Percentiles rank a stretch among this genome's conserved stretches.
phyloP scores from a whole-genome alignment of 1,284 basidiomycete species.

The Cronartium quercuum region DNA sequence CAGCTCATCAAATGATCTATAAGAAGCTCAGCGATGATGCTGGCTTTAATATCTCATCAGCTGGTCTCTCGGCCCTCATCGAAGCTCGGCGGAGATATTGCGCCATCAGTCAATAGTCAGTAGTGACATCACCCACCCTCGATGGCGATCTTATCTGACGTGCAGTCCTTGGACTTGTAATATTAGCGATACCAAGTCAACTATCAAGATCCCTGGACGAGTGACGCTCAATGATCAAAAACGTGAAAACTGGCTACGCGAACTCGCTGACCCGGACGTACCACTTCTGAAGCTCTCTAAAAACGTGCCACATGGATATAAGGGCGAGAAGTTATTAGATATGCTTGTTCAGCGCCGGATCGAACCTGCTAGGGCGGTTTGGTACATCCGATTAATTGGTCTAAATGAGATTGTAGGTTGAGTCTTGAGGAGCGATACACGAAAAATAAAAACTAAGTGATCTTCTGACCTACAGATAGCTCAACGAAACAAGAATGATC shows the following conservation, averaged over 20 bases:
- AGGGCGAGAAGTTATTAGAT: conserved; percentile 83
- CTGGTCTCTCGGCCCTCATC: conserved; percentile 69
- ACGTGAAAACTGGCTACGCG: conserved; percentile 78
- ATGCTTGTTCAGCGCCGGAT: conserved; percentile 75
- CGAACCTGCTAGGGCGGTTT: conserved; percentile 77
- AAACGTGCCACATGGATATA: conserved; percentile 85
- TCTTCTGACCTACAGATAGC: conserved; percentile 19
- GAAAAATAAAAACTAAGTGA: not conserved
- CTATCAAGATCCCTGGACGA: conserved; percentile 50
- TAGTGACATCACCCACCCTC: not conserved
- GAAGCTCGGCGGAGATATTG: conserved; percentile 54
- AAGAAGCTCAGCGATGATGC: conserved; percentile 50
- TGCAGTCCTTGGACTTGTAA: conserved; percentile 58
- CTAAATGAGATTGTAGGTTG: conserved; percentile 78
- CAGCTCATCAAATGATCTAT: conserved; percentile 56
- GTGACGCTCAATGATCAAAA: conserved; percentile 86
- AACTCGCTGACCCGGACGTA: conserved; percentile 79
- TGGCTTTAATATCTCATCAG: conserved; percentile 54
- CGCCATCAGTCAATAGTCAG: conserved; percentile 32
- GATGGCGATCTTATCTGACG: not conserved
- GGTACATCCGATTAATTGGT: conserved; percentile 92
- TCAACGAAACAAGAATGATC: conserved; percentile 37
- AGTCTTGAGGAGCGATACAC: no score
- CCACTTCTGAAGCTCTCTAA: conserved; percentile 79
- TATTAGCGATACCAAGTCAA: conserved; percentile 31